These are phyloP conservation scores for Colletotrichum sp. DNA, from an alignment of 2,329 filamentous ascomycete species.

Conservation along the genomic window DNA sequence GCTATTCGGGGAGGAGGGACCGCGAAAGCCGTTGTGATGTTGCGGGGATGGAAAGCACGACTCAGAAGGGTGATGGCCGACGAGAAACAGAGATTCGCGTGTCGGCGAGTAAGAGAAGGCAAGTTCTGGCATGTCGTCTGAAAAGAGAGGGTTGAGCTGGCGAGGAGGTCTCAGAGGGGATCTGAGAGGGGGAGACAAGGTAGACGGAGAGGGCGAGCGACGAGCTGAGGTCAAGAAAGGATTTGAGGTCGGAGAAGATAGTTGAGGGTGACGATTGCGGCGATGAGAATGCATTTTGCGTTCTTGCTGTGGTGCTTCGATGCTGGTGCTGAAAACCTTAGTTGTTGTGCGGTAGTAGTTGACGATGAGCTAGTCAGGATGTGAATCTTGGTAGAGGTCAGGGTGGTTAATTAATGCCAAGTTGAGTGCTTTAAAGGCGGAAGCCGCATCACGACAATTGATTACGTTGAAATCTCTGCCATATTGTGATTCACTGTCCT, in stretches of 20 bases:
- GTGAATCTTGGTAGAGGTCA: not conserved
- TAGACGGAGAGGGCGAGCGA: not conserved
- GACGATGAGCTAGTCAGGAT: not conserved
- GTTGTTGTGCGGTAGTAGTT: not conserved
- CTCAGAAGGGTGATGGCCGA: not conserved
- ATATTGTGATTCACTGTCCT: not conserved
- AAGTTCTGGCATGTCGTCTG: not conserved
- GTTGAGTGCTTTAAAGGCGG: not conserved
- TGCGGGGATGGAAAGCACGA: not conserved
- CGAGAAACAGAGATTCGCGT: not conserved
- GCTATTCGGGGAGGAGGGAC: not conserved
- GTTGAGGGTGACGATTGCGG: conserved; percentile 6
- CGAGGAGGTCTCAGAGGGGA: not conserved
- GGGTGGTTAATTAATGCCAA: not conserved
- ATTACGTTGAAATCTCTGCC: not conserved
- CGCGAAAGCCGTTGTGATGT: not conserved
- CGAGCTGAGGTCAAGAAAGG: not conserved
- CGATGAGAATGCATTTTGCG: not conserved
- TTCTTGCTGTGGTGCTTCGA: not conserved
- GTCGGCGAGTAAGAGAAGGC: not conserved
- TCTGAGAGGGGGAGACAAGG: not conserved
- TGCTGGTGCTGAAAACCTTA: not conserved
- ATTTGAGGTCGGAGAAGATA: not conserved
- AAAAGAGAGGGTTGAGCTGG: not conserved
- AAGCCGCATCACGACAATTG: not conserved